These are phyloP conservation scores for Serpula lacrymans DNA, from an alignment of 768 basidiomycete species.

Conservation along the genomic window DNA sequence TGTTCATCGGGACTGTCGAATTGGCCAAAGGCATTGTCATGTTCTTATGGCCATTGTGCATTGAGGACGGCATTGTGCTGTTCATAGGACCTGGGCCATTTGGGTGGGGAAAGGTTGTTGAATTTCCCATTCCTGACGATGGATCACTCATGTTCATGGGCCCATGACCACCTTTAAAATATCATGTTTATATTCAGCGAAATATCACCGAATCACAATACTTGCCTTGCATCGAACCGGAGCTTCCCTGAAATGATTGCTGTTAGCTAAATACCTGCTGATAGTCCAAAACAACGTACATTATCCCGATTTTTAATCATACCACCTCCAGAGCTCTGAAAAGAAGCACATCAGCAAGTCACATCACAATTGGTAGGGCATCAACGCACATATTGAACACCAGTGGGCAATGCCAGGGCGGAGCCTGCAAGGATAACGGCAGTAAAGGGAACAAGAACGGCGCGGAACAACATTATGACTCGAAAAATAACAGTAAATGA, in stretches of 20 bases:
- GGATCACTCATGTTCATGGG: not conserved
- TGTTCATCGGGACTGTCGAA: not conserved
- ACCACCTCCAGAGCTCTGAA: not conserved
- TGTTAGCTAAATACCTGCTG: not conserved
- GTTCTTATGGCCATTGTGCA: not conserved
- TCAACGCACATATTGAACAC: conserved; percentile 11
- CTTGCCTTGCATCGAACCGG: not conserved
- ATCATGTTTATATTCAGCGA: too few species aligned
- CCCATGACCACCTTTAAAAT: too few species aligned
- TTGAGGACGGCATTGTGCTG: not conserved
- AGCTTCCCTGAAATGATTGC: not conserved
- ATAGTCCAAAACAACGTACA: not conserved
- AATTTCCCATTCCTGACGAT: too few species aligned
- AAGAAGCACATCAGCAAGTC: not conserved
- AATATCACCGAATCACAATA: not conserved
- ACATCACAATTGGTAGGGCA: conserved; percentile 1
- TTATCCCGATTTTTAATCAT: conserved; percentile 2
- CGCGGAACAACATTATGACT: conserved; percentile 24
- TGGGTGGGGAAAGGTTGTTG: not conserved
- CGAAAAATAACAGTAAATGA: conserved; percentile 3
- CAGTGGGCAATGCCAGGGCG: conserved; percentile 22
- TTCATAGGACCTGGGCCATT: not conserved
- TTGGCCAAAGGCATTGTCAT: not conserved
- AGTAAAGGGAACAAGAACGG: conserved; percentile 21
- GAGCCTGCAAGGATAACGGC: conserved; percentile 17